phyloP scores from a whole-genome alignment of 495 filamentous ascomycete species.

The Aspergillus leporis region DNA sequence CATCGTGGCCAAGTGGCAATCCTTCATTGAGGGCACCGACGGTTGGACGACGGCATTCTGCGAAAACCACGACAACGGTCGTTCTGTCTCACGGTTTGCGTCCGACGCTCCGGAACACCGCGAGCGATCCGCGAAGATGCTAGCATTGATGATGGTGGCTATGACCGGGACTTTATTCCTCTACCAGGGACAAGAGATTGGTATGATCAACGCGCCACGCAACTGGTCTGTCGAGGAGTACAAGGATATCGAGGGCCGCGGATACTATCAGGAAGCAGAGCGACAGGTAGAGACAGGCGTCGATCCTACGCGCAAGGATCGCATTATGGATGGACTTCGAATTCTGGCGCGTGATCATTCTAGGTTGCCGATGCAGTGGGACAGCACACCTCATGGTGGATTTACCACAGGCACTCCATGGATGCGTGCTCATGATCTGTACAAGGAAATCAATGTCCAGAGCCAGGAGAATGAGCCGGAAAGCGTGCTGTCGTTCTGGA shows the following conservation, averaged over 20 bases:
- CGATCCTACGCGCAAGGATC: conserved; percentile 18
- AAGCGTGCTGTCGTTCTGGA: conserved; percentile 49
- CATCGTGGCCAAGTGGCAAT: conserved; percentile 40
- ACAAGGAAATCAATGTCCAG: conserved; percentile 42
- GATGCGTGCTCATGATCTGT: conserved; percentile 52
- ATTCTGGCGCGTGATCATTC: conserved; percentile 44
- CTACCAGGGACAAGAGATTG: conserved; percentile 70
- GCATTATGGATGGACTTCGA: conserved; percentile 28
- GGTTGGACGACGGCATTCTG: conserved; percentile 53
- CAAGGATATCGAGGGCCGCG: conserved; percentile 61
- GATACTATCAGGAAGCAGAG: conserved; percentile 47
- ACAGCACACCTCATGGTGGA: conserved; percentile 44
- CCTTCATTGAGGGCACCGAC: conserved; percentile 48
- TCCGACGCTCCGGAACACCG: conserved; percentile 42
- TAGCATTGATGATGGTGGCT: conserved; percentile 53
- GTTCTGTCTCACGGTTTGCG: conserved; percentile 54
- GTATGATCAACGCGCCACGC: conserved; percentile 63
- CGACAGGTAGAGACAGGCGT: conserved; percentile 3
- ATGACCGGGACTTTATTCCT: conserved; percentile 63
- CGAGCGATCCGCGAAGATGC: conserved; percentile 52
- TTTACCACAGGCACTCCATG: conserved; percentile 41
- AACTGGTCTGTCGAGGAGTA: conserved; percentile 61
- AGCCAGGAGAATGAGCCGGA: conserved; percentile 34
- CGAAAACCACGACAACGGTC: conserved; percentile 65
- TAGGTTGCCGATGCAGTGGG: conserved; percentile 62